Evolutionary conservation across 108 stramenopile genomes (phyloP).

Genomic region (Stephanodiscus triporus): DNA sequence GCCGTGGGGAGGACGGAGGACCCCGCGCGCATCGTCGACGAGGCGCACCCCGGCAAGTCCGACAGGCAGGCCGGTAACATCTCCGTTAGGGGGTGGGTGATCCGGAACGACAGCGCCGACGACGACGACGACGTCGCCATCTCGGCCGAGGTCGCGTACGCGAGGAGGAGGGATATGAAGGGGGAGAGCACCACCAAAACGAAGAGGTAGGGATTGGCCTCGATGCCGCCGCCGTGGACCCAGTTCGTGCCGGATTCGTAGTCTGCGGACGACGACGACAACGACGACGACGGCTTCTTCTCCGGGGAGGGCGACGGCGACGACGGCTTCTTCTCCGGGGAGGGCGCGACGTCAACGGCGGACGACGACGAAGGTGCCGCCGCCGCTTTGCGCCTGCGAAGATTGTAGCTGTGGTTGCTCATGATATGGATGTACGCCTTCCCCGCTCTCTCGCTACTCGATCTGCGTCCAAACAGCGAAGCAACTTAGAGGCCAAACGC

Average conservation of each 20-base stretch:
- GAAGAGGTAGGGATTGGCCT: constrained; percentile 65
- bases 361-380: background rate
- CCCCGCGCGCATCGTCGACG: constrained; percentile 35
- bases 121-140: constrained; percentile 27
- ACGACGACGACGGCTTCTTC: background rate
- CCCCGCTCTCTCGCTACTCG: no score
- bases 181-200: constrained; percentile 54
- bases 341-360: background rate
- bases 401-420: constrained; percentile 32
- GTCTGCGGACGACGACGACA: constrained; percentile 12
- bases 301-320: background rate
- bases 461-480: no score
- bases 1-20: constrained; percentile 49
- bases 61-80: constrained; percentile 44
- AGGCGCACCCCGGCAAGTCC: constrained; percentile 33
- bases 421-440: no score
- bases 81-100: constrained; percentile 49
- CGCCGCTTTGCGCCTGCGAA: constrained; percentile 35
- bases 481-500: no score
- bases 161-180: constrained; percentile 58
- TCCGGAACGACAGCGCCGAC: constrained; percentile 20
- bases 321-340: no score
- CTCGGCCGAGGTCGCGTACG: constrained; percentile 54
- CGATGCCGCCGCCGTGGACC: constrained; percentile 61
- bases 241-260: constrained; percentile 64